Base-by-base conservation (phyloP, 495 filamentous ascomycete genomes). In the Staphylotrichum tortipilum region DNA sequence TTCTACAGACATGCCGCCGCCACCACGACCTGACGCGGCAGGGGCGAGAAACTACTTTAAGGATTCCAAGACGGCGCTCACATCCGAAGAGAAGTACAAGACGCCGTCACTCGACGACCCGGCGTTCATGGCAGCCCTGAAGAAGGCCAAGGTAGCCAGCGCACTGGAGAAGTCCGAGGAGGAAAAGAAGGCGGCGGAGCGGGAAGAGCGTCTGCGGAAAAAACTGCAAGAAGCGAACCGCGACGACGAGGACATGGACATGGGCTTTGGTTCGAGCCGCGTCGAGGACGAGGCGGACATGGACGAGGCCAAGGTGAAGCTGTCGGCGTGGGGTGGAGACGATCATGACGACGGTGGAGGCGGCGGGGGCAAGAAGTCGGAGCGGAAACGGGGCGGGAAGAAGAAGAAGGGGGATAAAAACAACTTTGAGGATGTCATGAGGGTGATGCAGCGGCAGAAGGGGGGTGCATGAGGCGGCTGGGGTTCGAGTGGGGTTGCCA, bases 221-320 rank as follows among this genome's bases (percentile, higher is more conserved):
- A 84, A 95, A 69, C 68, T 95, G 9, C 78, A 86, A 55, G 77
- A 81, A 37, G 78, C 82, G 36, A 85, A 85, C 53, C 78, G 90
- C 36, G 92, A 98, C 68, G 81, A 86, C 10, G 86, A 89, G 36
- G 92, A 98, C 67, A 78, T 98, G 70, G 92, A 98, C 57, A 73
- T 95, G 66, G 92, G 89, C 28, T 97, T 98, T 61, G 92, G 94
- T 7, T 84, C 83, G 14, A 89, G 83, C 54, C 78, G 89, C 19
- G 78, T 83, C 50, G 88, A 84, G 39, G 89, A 94, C 57, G 84
- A 83, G 34, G 88, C 85, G 33, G 89, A 94, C 41, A 44, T 67
- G 21, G 68, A 67, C 11, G 81, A 75, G 12, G 70, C 74, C 47
- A 79, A 72, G 52, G 71, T 88, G 36, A 81, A 86, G 60, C 65